These are phyloP conservation scores for Hymenoscyphus fructigenus DNA, from an alignment of 2,329 filamentous ascomycete genomes.

Conservation along the genomic window DNA sequence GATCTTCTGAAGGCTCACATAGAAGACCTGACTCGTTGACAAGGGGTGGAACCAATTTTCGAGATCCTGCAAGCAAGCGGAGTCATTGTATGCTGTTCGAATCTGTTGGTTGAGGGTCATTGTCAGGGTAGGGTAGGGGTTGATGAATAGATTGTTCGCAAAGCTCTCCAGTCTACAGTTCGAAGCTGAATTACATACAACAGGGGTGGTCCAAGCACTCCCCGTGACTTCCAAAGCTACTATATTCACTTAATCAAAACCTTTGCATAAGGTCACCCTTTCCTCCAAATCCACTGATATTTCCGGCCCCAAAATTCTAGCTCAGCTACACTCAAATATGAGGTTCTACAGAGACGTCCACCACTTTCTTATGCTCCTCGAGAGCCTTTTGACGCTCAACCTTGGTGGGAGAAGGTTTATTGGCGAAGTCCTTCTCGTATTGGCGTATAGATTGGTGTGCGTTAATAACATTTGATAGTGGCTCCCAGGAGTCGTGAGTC, in stretches of 20 bases:
- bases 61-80: conserved; percentile 50
- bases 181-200: too few relatives aligned
- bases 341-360: neutral
- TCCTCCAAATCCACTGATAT: neutral
- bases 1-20: conserved; percentile 17
- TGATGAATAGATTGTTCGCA: too few relatives aligned
- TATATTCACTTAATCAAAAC: neutral
- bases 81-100: conserved; percentile 41
- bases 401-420: neutral
- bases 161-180: too few relatives aligned
- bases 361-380: neutral
- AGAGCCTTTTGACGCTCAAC: neutral
- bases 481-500: neutral
- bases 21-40: conserved; percentile 19
- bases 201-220: too few relatives aligned
- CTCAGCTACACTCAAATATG: neutral
- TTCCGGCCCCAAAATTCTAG: neutral
- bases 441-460: neutral
- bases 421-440: neutral
- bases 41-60: conserved; percentile 39
- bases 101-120: conserved; percentile 34
- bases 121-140: too few relatives aligned
- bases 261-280: neutral
- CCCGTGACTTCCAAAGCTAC: too few relatives aligned
- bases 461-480: conserved; percentile 2